Percentiles rank a stretch among this genome's conserved stretches.
These are phyloP conservation scores for Plasmodium adleri DNA, from an alignment of 169 alveolate genomes.

Conservation along the genomic window DNA sequence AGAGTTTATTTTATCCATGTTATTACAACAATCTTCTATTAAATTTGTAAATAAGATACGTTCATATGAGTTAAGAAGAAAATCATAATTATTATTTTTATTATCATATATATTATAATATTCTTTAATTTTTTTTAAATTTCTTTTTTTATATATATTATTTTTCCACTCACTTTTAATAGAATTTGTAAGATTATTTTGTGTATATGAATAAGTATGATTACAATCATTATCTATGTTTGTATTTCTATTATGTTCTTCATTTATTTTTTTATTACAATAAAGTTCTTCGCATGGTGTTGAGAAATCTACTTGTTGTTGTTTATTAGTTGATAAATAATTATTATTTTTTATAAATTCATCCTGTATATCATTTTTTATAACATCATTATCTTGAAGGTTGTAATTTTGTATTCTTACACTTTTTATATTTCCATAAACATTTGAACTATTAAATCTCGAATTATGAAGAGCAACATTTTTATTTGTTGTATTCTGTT, in stretches of 20 bases:
- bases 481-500: not conserved
- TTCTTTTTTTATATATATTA: slow-evolving; percentile 15
- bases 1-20: slow-evolving; percentile 25
- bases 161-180: not conserved
- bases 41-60: slow-evolving; percentile 52
- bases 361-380: not conserved
- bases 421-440: not conserved
- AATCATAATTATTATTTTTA: slow-evolving; percentile 29
- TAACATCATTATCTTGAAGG: too few relatives aligned
- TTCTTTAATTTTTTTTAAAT: slow-evolving; percentile 50
- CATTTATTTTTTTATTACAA: too few relatives aligned
- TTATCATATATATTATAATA: slow-evolving; percentile 24
- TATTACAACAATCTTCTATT: slow-evolving; percentile 71
- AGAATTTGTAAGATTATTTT: not conserved
- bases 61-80: slow-evolving; percentile 28
- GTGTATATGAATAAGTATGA: too few relatives aligned
- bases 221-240: too few relatives aligned
- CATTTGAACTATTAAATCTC: slow-evolving; percentile 54
- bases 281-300: not conserved
- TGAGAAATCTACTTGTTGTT: not conserved
- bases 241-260: too few relatives aligned
- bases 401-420: not conserved
- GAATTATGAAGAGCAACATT: not conserved
- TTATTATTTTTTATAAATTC: not conserved
- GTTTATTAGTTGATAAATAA: too few relatives aligned